These are phyloP conservation scores for Aegilops umbellulata DNA, from an alignment of 176 grass and related monocot genomes.

Conservation along the genomic window DNA sequence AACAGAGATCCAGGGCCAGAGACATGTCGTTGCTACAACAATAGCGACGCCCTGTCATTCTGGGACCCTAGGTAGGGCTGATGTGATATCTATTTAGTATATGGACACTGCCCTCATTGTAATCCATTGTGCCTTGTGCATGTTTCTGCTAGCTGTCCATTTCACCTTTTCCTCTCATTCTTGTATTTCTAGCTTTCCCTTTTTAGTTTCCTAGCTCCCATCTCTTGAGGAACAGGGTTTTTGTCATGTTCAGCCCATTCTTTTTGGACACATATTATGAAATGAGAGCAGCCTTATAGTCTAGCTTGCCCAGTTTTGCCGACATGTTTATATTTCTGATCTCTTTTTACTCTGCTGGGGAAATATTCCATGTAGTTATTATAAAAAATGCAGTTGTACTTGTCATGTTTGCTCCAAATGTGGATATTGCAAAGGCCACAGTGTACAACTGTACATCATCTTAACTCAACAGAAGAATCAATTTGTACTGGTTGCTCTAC, in stretches of 20 bases:
- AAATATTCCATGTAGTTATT: neutral
- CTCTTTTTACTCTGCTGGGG: neutral
- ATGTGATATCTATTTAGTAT: slow-evolving; percentile 51
- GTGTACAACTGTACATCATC: slow-evolving; percentile 32
- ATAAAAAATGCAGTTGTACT: neutral
- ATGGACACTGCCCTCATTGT: slow-evolving; percentile 50
- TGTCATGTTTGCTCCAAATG: slow-evolving; percentile 18
- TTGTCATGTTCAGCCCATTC: slow-evolving; percentile 43
- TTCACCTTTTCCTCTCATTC: neutral
- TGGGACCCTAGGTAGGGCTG: slow-evolving; percentile 40
- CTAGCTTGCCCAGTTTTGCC: neutral
- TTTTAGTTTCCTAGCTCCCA: slow-evolving; percentile 40
- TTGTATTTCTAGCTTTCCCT: neutral
- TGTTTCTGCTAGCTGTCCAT: slow-evolving; percentile 35
- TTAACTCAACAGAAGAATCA: neutral
- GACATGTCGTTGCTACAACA: slow-evolving; percentile 37
- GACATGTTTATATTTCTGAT: neutral
- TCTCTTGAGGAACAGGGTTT: slow-evolving; percentile 37
- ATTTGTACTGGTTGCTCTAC: slow-evolving; percentile 33
- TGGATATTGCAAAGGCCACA: slow-evolving; percentile 34
- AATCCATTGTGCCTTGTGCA: slow-evolving; percentile 36
- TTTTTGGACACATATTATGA: slow-evolving; percentile 41
- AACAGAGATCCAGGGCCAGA: slow-evolving; percentile 56
- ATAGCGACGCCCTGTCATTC: slow-evolving; percentile 37
- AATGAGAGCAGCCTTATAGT: slow-evolving; percentile 30